Evolutionary conservation across 2,329 filamentous ascomycete genomes (phyloP).

Genomic region (Penicillium hesseltinei): DNA sequence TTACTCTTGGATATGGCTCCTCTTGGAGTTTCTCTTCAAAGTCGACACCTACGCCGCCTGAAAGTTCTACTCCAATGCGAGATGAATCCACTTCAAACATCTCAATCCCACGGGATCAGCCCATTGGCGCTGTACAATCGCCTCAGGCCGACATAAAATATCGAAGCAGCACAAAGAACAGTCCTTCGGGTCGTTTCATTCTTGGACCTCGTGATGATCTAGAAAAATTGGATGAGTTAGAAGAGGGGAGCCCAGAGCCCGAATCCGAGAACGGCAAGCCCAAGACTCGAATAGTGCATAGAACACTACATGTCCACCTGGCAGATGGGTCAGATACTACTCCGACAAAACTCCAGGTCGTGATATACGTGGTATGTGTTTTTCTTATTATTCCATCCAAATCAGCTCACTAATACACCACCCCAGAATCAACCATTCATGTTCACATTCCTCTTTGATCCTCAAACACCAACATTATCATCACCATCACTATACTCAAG

Average conservation of each 20-base stretch:
- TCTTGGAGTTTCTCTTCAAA: constrained; percentile 45
- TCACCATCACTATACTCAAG: constrained; percentile 47
- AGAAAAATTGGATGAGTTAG: constrained; percentile 32
- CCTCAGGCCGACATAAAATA: neutral
- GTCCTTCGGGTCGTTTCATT: constrained; percentile 15
- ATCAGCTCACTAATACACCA: constrained; percentile 8
- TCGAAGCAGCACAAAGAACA: constrained; percentile 1
- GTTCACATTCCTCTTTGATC: constrained; percentile 51
- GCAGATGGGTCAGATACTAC: constrained; percentile 15
- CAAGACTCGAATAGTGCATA: constrained; percentile 35
- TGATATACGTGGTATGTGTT: constrained; percentile 44
- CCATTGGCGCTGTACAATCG: neutral
- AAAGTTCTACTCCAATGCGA: constrained; percentile 26
- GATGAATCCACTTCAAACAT: constrained; percentile 12
- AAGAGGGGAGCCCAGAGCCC: constrained; percentile 25
- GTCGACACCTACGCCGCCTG: constrained; percentile 25
- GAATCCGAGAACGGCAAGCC: constrained; percentile 18
- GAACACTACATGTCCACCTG: constrained; percentile 38
- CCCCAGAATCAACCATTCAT: constrained; percentile 49
- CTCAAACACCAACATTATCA: constrained; percentile 41
- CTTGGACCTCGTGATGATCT: constrained; percentile 39
- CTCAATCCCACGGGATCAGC: neutral
- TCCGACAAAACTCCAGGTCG: constrained; percentile 34
- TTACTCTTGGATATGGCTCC: constrained; percentile 52
- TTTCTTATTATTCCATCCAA: neutral